Evolutionary conservation across 2,329 filamentous ascomycete genomes (phyloP).

Genomic region (Ophiostoma himal-ulmi): DNA sequence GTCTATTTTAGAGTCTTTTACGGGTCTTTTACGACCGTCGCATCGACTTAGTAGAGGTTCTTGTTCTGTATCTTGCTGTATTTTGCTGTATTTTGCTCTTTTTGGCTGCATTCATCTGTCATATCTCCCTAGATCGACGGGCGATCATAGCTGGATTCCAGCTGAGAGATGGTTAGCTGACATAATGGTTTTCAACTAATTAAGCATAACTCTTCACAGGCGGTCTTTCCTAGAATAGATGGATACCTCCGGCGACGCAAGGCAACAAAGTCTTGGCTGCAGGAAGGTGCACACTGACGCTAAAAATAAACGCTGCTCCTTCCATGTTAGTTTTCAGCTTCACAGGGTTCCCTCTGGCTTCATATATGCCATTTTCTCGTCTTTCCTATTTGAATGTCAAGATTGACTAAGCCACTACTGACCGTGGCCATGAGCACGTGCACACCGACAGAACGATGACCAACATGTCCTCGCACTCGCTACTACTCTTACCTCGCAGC

Average conservation of each 20-base stretch:
- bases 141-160: background rate
- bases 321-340: constrained; percentile 7
- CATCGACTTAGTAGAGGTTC: background rate
- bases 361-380: background rate
- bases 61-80: background rate
- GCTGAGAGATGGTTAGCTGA: background rate
- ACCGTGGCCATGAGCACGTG: background rate
- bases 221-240: background rate
- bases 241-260: background rate
- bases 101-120: background rate
- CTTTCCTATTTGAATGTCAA: background rate
- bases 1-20: background rate
- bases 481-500: too few relatives aligned
- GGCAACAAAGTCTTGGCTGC: constrained; percentile 1
- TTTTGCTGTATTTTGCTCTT: background rate
- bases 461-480: too few relatives aligned
- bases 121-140: background rate
- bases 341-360: background rate
- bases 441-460: too few relatives aligned
- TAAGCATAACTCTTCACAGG: background rate
- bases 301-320: background rate
- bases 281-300: background rate
- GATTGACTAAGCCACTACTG: too few relatives aligned
- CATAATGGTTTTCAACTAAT: background rate
- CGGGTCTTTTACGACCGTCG: background rate